phyloP scores from a whole-genome alignment of 257 asterid species.

The Craterostigma plantagineum region DNA sequence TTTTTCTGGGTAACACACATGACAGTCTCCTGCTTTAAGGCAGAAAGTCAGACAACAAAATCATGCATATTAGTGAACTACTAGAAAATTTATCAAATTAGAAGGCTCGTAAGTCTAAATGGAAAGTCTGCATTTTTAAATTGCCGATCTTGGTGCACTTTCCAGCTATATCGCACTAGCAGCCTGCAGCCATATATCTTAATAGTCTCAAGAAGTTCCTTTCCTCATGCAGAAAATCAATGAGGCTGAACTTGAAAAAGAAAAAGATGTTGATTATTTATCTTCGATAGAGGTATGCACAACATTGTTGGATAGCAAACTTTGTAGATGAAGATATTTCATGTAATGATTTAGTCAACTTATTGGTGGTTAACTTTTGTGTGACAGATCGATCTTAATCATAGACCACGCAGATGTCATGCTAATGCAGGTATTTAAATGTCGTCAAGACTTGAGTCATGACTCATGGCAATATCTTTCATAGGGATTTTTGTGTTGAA shows the following conservation, averaged over 20 bases:
- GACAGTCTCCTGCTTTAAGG: too few species aligned
- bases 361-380: conserved; percentile 8
- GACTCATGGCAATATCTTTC: background rate
- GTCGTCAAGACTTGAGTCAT: too few species aligned
- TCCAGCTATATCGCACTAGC: background rate
- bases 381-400: conserved; percentile 63
- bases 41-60: too few species aligned
- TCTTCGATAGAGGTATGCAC: conserved; percentile 77
- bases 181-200: too few species aligned
- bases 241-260: conserved; percentile 60
- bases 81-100: too few species aligned
- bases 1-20: background rate
- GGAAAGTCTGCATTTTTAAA: too few species aligned
- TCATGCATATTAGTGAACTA: too few species aligned
- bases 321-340: conserved; percentile 4
- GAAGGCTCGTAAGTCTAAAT: too few species aligned
- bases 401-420: conserved; percentile 88
- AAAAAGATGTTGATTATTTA: conserved; percentile 83
- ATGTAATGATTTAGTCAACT: conserved; percentile 6
- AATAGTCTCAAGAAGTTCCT: too few species aligned
- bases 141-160: too few species aligned
- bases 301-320: background rate
- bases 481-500: too few species aligned
- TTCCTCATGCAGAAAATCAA: conserved; percentile 56
- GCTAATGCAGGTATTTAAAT: conserved; percentile 86